A percentile compares a stretch with the other conserved stretches of the same genome.
Conservation (phyloP, 1,284 basidiomycete genomes). For the Ceratobasidium sp. region DNA sequence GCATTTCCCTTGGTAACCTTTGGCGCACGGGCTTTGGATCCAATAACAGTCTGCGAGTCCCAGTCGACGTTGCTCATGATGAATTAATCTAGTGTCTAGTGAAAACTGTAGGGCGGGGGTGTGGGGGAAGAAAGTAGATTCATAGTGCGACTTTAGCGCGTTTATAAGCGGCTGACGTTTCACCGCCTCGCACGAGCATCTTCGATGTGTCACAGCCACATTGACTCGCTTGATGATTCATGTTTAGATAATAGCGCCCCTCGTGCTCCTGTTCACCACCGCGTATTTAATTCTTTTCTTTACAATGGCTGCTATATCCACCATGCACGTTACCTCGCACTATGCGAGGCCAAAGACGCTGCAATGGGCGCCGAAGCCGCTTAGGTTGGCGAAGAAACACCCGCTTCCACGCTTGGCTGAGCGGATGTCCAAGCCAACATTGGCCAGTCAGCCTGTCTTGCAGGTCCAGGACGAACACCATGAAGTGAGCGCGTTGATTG, state of each 20-base stretch:
- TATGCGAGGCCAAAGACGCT: conserved; percentile 25
- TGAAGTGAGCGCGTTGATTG: neutral
- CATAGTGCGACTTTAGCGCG: neutral
- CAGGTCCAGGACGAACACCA: conserved; percentile 15
- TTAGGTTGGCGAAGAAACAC: conserved; percentile 4
- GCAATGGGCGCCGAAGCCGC: conserved; percentile 14
- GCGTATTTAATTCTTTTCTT: too few species aligned
- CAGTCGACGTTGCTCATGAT: conserved; percentile 59
- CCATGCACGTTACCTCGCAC: conserved; percentile 16
- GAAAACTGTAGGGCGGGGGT: neutral
- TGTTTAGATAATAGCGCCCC: neutral
- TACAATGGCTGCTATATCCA: conserved; percentile 3
- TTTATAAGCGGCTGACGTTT: conserved; percentile 38
- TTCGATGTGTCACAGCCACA: neutral
- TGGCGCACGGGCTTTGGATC: conserved; percentile 72
- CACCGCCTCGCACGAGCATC: conserved; percentile 25
- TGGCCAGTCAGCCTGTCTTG: conserved; percentile 1
- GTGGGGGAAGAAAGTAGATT: too few species aligned
- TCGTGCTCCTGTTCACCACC: neutral
- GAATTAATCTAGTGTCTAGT: conserved; percentile 36
- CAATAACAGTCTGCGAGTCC: conserved; percentile 82
- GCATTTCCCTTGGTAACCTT: conserved; percentile 75
- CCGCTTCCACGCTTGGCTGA: neutral
- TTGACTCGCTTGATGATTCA: conserved; percentile 15
- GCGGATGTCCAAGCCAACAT: conserved; percentile 14